Base-by-base conservation (phyloP, 306 rosid species). In the Medicago arabica region DNA sequence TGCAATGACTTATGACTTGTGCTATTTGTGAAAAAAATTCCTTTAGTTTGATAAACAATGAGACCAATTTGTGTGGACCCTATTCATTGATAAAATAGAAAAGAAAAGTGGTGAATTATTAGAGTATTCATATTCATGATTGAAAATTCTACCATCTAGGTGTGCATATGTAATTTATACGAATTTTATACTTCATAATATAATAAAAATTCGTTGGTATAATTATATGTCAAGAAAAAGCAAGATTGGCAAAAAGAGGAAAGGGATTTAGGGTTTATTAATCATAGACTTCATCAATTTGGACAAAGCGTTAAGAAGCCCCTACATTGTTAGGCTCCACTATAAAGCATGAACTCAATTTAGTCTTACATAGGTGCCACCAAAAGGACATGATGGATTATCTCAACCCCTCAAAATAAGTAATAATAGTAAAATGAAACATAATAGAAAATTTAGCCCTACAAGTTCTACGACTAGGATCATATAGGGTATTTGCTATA, bases 1-100 rank as follows among this genome's bases (percentile, higher is more conserved):
- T 38, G 59, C 77, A 17, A 72, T 75, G 72, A 78, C 79, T 80
- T 74, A 63, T 62, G 82, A 72, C 50, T 75, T 77, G 12, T 55
- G 62, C 49, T 76, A 75, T 67, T 75, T 79, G 16, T 74, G 69
- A 68, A 77, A 58, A 65, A 59, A 59, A 77, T 58, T 71, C 67
- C 77, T 60, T 49, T 38, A 57, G 51, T 75, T 68, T 83, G 46
- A 75, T 65, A 13, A 61, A 67, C 78, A 70, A 70, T 76, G 85
- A 75, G 75, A 59, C 75, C 60, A 39, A 77, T 63, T 50, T 16
- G 49, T 13, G 69, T 55, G 79, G 83, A 72, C 49, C 75, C 76
- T 38, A 38, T 54, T 14, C 41, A 44, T 72, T 55, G 36, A 50
- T 61, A 21, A 44, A 83, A 59, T 23, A 43, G 19, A 68, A 70